Evolutionary conservation across 805 yeast genomes (phyloP).

Genomic region (Starmerella apis): DNA sequence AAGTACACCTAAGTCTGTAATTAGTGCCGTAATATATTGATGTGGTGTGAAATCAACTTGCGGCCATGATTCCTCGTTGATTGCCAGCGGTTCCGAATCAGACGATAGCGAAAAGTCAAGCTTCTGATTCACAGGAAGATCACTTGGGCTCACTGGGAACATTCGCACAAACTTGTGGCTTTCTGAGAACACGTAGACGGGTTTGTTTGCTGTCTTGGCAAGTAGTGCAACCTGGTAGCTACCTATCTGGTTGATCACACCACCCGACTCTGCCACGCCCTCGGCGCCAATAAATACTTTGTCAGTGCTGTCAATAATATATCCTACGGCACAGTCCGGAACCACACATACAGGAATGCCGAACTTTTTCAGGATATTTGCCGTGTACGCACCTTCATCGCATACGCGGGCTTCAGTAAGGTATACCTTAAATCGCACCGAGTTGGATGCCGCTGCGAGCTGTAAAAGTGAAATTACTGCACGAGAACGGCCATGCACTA

Average conservation of each 20-base stretch:
- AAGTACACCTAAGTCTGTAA: slow-evolving; percentile 90
- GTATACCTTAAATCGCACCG: slow-evolving; percentile 75
- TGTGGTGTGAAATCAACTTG: slow-evolving; percentile 90
- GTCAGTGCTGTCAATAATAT: slow-evolving; percentile 79
- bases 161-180: slow-evolving; percentile 92
- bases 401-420: slow-evolving; percentile 91
- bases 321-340: slow-evolving; percentile 90
- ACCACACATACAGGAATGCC: slow-evolving; percentile 83
- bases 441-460: slow-evolving; percentile 58
- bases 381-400: slow-evolving; percentile 63
- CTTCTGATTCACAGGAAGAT: slow-evolving; percentile 56
- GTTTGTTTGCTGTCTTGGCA: slow-evolving; percentile 82
- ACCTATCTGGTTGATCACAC: slow-evolving; percentile 86
- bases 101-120: slow-evolving; percentile 35
- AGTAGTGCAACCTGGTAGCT: slow-evolving; percentile 89
- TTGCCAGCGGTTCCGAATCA: slow-evolving; percentile 22
- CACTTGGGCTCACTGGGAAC: slow-evolving; percentile 89
- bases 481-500: slow-evolving; percentile 87
- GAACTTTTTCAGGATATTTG: slow-evolving; percentile 49
- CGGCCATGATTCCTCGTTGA: slow-evolving; percentile 37
- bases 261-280: slow-evolving; percentile 98
- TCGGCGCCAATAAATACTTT: slow-evolving; percentile 96
- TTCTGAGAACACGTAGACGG: slow-evolving; percentile 88
- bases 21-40: slow-evolving; percentile 86
- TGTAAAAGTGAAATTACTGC: slow-evolving; percentile 69